Percentiles rank a stretch among this genome's conserved stretches.
These are phyloP conservation scores for Verticillium dahliae DNA, from an alignment of 2,329 filamentous ascomycete genomes.

Conservation along the genomic window DNA sequence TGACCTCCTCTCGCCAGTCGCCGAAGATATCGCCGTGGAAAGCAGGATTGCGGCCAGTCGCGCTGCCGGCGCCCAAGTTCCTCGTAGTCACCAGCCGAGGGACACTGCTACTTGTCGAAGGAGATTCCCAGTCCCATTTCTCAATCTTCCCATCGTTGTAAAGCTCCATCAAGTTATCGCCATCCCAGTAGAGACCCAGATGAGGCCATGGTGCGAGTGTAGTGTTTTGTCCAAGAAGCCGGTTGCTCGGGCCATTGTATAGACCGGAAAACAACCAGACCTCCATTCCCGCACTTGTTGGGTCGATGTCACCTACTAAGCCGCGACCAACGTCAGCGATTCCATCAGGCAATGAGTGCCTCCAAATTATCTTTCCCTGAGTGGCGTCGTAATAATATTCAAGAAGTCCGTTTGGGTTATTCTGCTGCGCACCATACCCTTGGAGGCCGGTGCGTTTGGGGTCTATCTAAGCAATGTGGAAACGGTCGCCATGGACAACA, in stretches of 20 bases:
- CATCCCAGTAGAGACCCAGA: constrained; percentile 10
- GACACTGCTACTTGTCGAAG: not conserved
- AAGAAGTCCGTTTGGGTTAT: constrained; percentile 9
- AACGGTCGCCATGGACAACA: constrained; percentile 15
- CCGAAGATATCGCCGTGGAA: constrained; percentile 14
- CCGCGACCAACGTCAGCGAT: constrained; percentile 11
- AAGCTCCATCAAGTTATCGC: constrained; percentile 13
- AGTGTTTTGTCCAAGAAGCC: not conserved
- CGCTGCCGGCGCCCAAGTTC: constrained; percentile 3
- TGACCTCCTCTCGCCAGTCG: constrained; percentile 16
- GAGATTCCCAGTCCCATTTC: constrained; percentile 11
- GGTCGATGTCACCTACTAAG: constrained; percentile 15
- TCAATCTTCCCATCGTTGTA: constrained; percentile 16
- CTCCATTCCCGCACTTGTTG: constrained; percentile 12
- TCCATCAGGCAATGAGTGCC: constrained; percentile 5
- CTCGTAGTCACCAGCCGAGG: constrained; percentile 1
- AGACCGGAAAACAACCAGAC: constrained; percentile 14
- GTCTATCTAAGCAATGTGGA: constrained; percentile 16
- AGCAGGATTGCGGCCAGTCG: constrained; percentile 6
- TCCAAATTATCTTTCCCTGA: constrained; percentile 11
- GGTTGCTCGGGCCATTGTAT: constrained; percentile 11
- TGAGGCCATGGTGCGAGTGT: constrained; percentile 5
- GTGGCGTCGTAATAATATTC: constrained; percentile 17
- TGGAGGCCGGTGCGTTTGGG: constrained; percentile 12
- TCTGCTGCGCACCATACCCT: constrained; percentile 15